Evolutionary conservation across 768 basidiomycete species (phyloP).

Genomic region (Tephrocybe sp.): DNA sequence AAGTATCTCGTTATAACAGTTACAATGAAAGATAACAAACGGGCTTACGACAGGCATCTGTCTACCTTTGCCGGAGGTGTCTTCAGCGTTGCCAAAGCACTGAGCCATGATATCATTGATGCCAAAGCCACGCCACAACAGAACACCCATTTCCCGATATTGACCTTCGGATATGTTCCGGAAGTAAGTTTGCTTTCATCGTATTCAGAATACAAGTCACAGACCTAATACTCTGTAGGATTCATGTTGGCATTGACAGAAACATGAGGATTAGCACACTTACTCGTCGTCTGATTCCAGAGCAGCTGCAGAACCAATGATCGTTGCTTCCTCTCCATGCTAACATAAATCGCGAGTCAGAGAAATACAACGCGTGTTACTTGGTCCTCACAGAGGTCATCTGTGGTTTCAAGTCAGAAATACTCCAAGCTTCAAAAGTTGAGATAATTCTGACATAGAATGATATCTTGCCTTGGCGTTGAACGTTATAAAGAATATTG

Average conservation of each 20-base stretch:
- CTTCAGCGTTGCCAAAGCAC: constrained; percentile 85
- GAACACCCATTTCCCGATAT: constrained; percentile 90
- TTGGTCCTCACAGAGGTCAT: constrained; percentile 62
- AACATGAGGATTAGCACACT: constrained; percentile 23
- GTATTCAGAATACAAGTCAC: constrained; percentile 15
- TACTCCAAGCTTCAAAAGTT: not conserved
- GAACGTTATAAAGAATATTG: constrained; percentile 86
- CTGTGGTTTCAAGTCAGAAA: constrained; percentile 32
- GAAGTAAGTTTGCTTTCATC: not conserved
- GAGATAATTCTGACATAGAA: constrained; percentile 64
- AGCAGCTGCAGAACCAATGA: constrained; percentile 87
- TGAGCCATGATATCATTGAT: constrained; percentile 85
- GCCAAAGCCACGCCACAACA: constrained; percentile 83
- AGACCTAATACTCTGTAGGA: constrained; percentile 65
- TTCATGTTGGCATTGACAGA: not conserved
- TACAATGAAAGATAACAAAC: not conserved
- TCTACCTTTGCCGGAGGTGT: constrained; percentile 77
- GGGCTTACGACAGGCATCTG: constrained; percentile 87
- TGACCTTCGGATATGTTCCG: constrained; percentile 51
- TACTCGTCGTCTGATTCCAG: constrained; percentile 83
- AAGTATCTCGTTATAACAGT: constrained; percentile 8
- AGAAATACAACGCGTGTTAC: constrained; percentile 2
- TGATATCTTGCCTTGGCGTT: constrained; percentile 90
- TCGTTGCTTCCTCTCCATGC: constrained; percentile 90
- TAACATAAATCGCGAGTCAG: constrained; percentile 25